Percentiles rank a stretch among this genome's conserved stretches.
These are phyloP conservation scores for Populus trichocarpa DNA, from an alignment of 441 rosid genomes.

Conservation along the genomic window DNA sequence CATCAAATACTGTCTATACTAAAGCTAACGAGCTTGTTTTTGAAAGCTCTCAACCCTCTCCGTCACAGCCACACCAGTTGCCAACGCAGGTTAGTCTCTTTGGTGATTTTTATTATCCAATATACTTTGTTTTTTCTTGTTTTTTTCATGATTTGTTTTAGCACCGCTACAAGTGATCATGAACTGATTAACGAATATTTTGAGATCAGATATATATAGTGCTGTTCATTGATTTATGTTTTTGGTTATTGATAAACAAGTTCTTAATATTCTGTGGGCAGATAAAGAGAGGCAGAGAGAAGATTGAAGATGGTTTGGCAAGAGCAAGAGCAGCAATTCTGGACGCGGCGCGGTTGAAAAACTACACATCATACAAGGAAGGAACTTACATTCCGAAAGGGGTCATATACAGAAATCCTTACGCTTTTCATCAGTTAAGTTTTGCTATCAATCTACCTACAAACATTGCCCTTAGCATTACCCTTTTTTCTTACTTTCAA, in stretches of 20 bases:
- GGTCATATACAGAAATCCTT: neutral
- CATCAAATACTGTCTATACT: neutral
- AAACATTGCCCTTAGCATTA: neutral
- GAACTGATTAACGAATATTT: neutral
- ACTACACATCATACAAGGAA: neutral
- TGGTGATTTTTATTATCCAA: neutral
- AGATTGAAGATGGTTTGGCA: neutral
- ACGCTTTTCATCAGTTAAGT: conserved; percentile 7
- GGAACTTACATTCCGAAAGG: neutral
- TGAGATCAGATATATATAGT: neutral
- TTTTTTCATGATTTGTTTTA: neutral
- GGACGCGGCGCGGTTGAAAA: neutral
- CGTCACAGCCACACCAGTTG: neutral
- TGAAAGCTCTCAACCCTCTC: neutral
- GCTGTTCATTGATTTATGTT: too few species aligned
- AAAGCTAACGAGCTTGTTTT: neutral
- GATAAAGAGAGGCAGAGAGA: neutral
- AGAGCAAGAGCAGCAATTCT: neutral
- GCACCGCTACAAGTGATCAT: neutral
- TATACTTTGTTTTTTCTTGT: neutral
- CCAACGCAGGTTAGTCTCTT: neutral
- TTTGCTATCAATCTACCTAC: neutral
- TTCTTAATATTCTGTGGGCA: neutral
- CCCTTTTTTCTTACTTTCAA: neutral
- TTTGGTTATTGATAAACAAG: neutral